These are phyloP conservation scores for Pouteria campechiana DNA, from an alignment of 179 eudicot genomes.

Conservation along the genomic window DNA sequence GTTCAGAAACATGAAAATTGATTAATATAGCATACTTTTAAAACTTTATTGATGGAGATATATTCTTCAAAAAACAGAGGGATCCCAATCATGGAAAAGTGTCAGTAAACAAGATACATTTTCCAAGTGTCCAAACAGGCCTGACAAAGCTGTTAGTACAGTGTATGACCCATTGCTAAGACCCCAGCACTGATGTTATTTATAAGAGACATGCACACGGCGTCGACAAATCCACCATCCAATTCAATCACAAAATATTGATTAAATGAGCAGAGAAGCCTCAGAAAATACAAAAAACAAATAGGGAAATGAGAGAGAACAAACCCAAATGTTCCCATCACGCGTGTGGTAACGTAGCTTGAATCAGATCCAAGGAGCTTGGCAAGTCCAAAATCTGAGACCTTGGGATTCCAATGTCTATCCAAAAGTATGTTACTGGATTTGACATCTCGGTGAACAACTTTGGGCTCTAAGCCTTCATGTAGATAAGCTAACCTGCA, in stretches of 20 bases:
- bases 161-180: too few species aligned
- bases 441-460: constrained; percentile 92
- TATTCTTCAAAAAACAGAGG: too few species aligned
- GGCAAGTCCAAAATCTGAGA: constrained; percentile 91
- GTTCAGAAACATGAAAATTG: constrained; percentile 8
- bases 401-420: constrained; percentile 72
- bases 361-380: constrained; percentile 81
- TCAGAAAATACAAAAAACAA: not conserved
- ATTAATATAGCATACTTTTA: too few species aligned
- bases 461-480: constrained; percentile 90
- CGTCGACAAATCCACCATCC: not conserved
- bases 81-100: too few species aligned
- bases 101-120: not conserved
- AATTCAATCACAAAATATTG: not conserved
- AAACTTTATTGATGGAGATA: too few species aligned
- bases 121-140: too few species aligned
- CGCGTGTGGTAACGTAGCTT: constrained; percentile 82
- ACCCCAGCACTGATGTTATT: not conserved
- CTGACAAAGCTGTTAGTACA: too few species aligned
- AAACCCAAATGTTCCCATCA: constrained; percentile 95
- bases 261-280: not conserved
- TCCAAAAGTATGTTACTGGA: constrained; percentile 88
- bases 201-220: not conserved
- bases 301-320: constrained; percentile 5
- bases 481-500: constrained; percentile 80